Evolutionary conservation across 495 filamentous ascomycete species (phyloP).

Genomic region (Bombardia bombarda): DNA sequence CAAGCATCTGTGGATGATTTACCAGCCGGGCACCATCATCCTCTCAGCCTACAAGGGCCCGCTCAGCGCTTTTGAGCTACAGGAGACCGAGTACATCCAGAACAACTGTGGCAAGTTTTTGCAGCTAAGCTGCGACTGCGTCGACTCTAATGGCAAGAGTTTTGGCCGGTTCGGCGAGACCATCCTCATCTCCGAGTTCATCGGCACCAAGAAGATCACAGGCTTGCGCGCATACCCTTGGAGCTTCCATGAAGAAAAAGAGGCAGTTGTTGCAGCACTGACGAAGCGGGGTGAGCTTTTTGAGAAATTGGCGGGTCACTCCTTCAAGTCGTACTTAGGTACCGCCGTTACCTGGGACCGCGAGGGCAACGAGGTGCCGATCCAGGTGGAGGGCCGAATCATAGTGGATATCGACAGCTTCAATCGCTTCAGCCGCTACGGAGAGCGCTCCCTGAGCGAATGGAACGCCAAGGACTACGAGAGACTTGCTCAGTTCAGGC

Average conservation of each 20-base stretch:
- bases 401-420: slow-evolving; percentile 28
- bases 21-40: slow-evolving; percentile 30
- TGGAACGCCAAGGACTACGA: slow-evolving; percentile 23
- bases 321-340: slow-evolving; percentile 50
- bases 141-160: slow-evolving; percentile 53
- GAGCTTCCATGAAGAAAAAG: slow-evolving; percentile 41
- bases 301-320: slow-evolving; percentile 48
- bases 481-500: slow-evolving; percentile 16
- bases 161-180: slow-evolving; percentile 43
- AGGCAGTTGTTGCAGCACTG: slow-evolving; percentile 30
- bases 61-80: slow-evolving; percentile 26
- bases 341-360: slow-evolving; percentile 27
- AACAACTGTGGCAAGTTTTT: slow-evolving; percentile 35
- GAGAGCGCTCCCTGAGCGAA: slow-evolving; percentile 18
- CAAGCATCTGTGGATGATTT: slow-evolving; percentile 41
- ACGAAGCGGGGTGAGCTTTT: slow-evolving; percentile 42
- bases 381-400: slow-evolving; percentile 23
- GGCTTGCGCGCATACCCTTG: slow-evolving; percentile 50
- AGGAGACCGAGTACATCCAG: slow-evolving; percentile 19
- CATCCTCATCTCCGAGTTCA: slow-evolving; percentile 41
- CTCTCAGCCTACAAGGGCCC: slow-evolving; percentile 21
- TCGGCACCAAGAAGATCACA: slow-evolving; percentile 49
- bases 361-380: slow-evolving; percentile 25
- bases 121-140: slow-evolving; percentile 31
- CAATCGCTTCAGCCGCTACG: slow-evolving; percentile 26